Base-by-base conservation (phyloP, 2,329 filamentous ascomycete species). In the Pyrenophora tritici-repentis region DNA sequence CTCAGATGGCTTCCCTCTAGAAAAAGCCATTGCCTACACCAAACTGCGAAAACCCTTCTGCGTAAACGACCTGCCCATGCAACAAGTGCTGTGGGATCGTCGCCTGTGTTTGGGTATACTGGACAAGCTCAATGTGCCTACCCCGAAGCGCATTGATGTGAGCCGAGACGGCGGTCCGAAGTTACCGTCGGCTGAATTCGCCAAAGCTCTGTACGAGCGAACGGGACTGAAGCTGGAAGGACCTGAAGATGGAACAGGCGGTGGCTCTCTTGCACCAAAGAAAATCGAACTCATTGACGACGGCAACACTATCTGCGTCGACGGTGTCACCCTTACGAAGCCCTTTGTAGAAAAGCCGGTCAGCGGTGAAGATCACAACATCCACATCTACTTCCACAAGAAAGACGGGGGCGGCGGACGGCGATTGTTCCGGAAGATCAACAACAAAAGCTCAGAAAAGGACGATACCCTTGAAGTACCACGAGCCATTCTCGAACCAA, bases 361-460 rank as follows among this genome's bases (percentile, higher is more conserved):
- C n/a, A 97, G 90, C 68, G 94, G 94, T 29, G 94, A 99, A 75
- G 93, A 99, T 67, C 94, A 99, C 77, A 99, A 99, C 72, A 96
- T 99, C 65, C 89, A 96, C 75, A 97, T 99, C 48, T 99, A 97
- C 76, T 97, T 95, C 67, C 90, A 93, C 17, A 89, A 87, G 56
- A 88, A 90, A 35, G 84, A 89, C 40, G 91, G 92, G 3, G 92
- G 93, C 40, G 94, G 94, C 52, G 95, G 91, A 20, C 84, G 95
- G 51, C 90, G 93, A 61, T 83, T 99, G 3, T 99, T 99, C 76
- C 84, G 94, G 50, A 99, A 99, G 74, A 90, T 99, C 65, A 95
- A 95, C 66, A 99, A 99, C 81, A 99, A 99, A 77, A 97, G 93
- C 73, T 97, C 93, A 1, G 95, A 99, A 73, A 96, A 88, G 67